Evolutionary conservation across 257 asterid species (phyloP).

Genomic region (Nicotiana paniculata): DNA sequence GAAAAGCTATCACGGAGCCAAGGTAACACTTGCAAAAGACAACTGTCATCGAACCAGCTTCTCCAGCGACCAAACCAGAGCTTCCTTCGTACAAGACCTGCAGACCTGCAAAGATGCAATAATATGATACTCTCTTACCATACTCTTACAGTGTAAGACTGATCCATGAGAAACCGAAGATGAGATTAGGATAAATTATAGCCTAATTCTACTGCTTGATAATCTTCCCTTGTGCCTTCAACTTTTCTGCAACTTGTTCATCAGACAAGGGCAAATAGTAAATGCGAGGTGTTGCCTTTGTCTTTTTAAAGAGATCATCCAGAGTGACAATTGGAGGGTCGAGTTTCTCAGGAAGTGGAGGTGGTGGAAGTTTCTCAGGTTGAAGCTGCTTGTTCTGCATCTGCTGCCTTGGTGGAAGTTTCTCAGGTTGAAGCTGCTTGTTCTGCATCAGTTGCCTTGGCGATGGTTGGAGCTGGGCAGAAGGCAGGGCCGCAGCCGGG

Average conservation of each 20-base stretch:
- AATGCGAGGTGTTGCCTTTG: constrained; percentile 19
- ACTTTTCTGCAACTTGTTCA: constrained; percentile 65
- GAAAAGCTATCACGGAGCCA: constrained; percentile 22
- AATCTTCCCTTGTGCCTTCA: constrained; percentile 48
- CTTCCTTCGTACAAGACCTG: constrained; percentile 43
- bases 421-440: constrained; percentile 42
- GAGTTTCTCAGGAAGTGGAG: constrained; percentile 60
- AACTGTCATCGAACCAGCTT: constrained; percentile 43
- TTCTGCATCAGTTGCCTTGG: constrained; percentile 5
- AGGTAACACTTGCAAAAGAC: constrained; percentile 17
- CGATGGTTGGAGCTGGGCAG: constrained; percentile 43
- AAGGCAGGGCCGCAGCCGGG: constrained; percentile 20
- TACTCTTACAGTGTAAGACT: too few relatives aligned
- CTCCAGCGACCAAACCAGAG: constrained; percentile 42
- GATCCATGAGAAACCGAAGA: constrained; percentile 17
- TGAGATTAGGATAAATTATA: constrained; percentile 27
- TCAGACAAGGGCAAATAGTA: constrained; percentile 79
- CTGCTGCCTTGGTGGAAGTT: constrained; percentile 28
- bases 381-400: constrained; percentile 21
- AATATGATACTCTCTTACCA: too few relatives aligned
- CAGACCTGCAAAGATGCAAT: constrained; percentile 13
- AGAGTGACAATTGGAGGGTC: constrained; percentile 76
- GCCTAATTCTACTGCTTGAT: constrained; percentile 12
- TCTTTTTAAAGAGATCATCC: constrained; percentile 81
- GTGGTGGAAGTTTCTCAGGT: constrained; percentile 61